A percentile compares a stretch with the other conserved stretches of the same genome.
Evolutionary conservation across 768 basidiomycete species (phyloP).

Genomic region (Leccinum incarnatum): DNA sequence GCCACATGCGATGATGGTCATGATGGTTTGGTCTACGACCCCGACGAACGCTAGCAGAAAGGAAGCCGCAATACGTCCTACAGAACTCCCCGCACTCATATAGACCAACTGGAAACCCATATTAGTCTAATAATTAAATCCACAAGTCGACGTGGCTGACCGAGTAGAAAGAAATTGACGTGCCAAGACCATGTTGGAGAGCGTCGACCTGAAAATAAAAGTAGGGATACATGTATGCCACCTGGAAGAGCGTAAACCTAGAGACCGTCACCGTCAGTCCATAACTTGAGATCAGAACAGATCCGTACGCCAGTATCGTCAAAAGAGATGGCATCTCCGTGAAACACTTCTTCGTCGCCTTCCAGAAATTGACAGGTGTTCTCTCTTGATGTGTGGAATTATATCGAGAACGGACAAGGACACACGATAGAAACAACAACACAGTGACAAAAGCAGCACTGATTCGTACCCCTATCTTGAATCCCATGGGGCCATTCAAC

Average conservation of each 20-base stretch:
- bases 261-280: neutral
- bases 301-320: slow-evolving; percentile 21
- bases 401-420: slow-evolving; percentile 37
- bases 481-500: slow-evolving; percentile 43
- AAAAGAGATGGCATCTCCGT: slow-evolving; percentile 24
- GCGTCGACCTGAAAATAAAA: slow-evolving; percentile 61
- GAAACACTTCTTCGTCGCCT: slow-evolving; percentile 22
- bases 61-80: slow-evolving; percentile 49
- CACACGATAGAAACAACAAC: slow-evolving; percentile 37
- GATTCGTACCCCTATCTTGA: slow-evolving; percentile 38
- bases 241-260: slow-evolving; percentile 31
- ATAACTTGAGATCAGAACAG: neutral
- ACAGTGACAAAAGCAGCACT: slow-evolving; percentile 39
- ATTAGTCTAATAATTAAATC: neutral
- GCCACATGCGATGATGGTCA: slow-evolving; percentile 32
- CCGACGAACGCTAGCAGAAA: slow-evolving; percentile 40
- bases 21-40: slow-evolving; percentile 40
- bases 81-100: slow-evolving; percentile 47
- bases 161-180: slow-evolving; percentile 52
- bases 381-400: neutral
- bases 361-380: slow-evolving; percentile 11
- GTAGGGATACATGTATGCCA: slow-evolving; percentile 47
- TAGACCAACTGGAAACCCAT: slow-evolving; percentile 15
- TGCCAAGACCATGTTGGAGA: slow-evolving; percentile 44
- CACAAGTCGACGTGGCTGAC: neutral